Base-by-base conservation (phyloP, 306 rosid genomes). In the Castanospermum australe region DNA sequence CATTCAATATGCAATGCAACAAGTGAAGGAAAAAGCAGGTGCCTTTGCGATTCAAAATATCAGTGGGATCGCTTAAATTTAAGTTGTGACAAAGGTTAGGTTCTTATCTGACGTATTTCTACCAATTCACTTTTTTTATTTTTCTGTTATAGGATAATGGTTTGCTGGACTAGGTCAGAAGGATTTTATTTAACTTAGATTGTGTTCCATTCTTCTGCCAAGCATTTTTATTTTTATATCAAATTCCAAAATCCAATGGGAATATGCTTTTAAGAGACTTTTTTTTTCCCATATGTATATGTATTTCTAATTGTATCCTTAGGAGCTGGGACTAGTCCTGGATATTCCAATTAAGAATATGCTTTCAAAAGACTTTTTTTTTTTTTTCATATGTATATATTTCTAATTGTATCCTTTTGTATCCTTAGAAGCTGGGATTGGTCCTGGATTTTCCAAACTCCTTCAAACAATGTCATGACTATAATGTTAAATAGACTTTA, bases 1-100 rank as follows among this genome's bases (percentile, higher is more conserved):
- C 39, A 84, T 59, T 90, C 92, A 8, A 56, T 50, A 3, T 90
- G 94, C 84, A 72, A 0, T 0, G 10, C n/a, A 36, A 1, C 75
- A 21, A 2, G 0, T 1, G 73, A 61, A 25, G 87, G 80, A 33
- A 4, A 0, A 14, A 21, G 1, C 0, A 86, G 84, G 47, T 88
- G 90, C 67, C 67, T 18, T 25, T 90, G 92, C 14, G 13, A 62
- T 21, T 6, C 64, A 47, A 60, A 75, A 7, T 83, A 78, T 32
- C 0, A 0, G 0, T 87, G 94, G 92, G 21, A 72, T 59, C 5
- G 18, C 71, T 4, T 7, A 18, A 66, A 1, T 42, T 47, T 78
- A 22, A 60, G 1, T 4, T 88, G 94, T n/a, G 47, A 4, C 0
- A 4, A 7, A 77, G 87, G 77, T 84, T 35, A 24, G 50, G 1